Percentiles rank a stretch among this genome's conserved stretches.
Conservation (phyloP, 768 basidiomycete species). For the Gautieria morchelliformis region DNA sequence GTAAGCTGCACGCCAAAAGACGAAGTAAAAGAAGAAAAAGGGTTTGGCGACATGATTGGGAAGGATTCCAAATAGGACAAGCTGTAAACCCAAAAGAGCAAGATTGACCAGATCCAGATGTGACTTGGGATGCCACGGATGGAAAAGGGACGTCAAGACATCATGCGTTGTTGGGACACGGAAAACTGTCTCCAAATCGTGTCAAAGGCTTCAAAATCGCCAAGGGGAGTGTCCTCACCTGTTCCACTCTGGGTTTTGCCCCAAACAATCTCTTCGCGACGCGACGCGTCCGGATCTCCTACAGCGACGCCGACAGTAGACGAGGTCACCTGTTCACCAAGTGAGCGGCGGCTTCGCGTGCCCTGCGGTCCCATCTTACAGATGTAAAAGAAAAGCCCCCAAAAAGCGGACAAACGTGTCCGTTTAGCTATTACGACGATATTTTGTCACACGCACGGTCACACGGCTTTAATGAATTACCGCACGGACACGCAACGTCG, state of each 20-base stretch:
- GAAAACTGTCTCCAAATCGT: conserved; percentile 51
- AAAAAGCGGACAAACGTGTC: background rate
- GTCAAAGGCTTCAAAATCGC: conserved; percentile 9
- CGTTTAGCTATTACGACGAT: background rate
- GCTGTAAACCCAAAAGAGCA: conserved; percentile 66
- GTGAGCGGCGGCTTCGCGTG: conserved; percentile 2
- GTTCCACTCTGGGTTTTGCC: conserved; percentile 78
- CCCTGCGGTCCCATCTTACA: background rate
- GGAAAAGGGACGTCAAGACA: conserved; percentile 75
- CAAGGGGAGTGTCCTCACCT: conserved; percentile 32
- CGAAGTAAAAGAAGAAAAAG: conserved; percentile 87
- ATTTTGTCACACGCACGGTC: background rate
- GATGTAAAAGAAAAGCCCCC: background rate
- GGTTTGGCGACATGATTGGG: conserved; percentile 42
- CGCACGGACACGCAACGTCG: too few species aligned
- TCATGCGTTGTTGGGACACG: conserved; percentile 88
- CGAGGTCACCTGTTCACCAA: background rate
- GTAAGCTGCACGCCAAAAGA: conserved; percentile 87
- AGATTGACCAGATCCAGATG: conserved; percentile 83
- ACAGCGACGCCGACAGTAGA: background rate
- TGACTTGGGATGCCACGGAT: conserved; percentile 76
- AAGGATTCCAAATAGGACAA: conserved; percentile 61
- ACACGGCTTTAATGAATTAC: too few species aligned
- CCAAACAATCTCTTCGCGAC: conserved; percentile 63
- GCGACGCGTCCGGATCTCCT: background rate